Conservation (phyloP, 768 basidiomycete genomes). For the Pleurotus ostreatus region DNA sequence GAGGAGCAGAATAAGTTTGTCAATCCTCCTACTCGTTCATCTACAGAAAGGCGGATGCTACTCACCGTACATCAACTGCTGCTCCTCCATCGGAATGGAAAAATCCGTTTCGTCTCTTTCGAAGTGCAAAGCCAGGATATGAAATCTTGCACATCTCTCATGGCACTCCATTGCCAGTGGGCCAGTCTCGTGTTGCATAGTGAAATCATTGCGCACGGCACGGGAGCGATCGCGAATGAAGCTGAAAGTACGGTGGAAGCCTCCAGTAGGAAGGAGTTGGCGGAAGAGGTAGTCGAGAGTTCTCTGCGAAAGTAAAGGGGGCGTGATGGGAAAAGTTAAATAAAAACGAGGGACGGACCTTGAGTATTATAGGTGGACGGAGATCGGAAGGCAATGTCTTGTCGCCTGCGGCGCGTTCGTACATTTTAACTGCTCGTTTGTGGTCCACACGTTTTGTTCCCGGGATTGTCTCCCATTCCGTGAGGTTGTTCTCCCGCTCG, state of each 20-base stretch:
- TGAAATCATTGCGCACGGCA: slow-evolving; percentile 89
- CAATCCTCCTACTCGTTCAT: background rate
- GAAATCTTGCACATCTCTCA: slow-evolving; percentile 91
- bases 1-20: background rate
- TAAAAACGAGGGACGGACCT: slow-evolving; percentile 37
- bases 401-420: slow-evolving; percentile 92
- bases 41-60: slow-evolving; percentile 7
- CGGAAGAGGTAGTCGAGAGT: slow-evolving; percentile 94
- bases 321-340: no score
- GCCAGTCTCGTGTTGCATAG: slow-evolving; percentile 83
- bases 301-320: slow-evolving; percentile 35
- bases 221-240: slow-evolving; percentile 94
- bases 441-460: slow-evolving; percentile 87
- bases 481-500: slow-evolving; percentile 84
- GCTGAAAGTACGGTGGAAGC: slow-evolving; percentile 65
- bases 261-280: slow-evolving; percentile 64
- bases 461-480: slow-evolving; percentile 61
- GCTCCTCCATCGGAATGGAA: slow-evolving; percentile 71
- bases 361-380: slow-evolving; percentile 80
- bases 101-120: slow-evolving; percentile 56
- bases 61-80: slow-evolving; percentile 90
- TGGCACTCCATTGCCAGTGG: slow-evolving; percentile 81
- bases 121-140: slow-evolving; percentile 78
- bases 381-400: slow-evolving; percentile 89
- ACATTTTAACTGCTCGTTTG: slow-evolving; percentile 86